Evolutionary conservation across 2,329 filamentous ascomycete genomes (phyloP).

Genomic region (Scedosporium boydii): DNA sequence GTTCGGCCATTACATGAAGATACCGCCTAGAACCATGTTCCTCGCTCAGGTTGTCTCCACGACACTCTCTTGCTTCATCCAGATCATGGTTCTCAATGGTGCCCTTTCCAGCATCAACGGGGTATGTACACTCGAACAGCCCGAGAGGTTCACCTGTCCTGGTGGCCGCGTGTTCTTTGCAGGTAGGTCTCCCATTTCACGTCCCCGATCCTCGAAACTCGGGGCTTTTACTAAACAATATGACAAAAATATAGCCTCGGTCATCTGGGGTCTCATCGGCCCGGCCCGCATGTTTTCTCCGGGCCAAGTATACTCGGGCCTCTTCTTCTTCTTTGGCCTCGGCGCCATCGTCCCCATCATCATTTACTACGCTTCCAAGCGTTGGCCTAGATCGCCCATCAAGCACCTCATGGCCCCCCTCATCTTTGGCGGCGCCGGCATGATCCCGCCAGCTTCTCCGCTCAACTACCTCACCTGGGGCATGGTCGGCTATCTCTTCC

Average conservation of each 20-base stretch:
- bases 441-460: slow-evolving; percentile 58
- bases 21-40: slow-evolving; percentile 58
- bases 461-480: slow-evolving; percentile 70
- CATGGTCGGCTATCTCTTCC: slow-evolving; percentile 60
- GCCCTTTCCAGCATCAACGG: slow-evolving; percentile 51
- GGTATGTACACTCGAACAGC: slow-evolving; percentile 50
- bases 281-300: slow-evolving; percentile 55
- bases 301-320: slow-evolving; percentile 49
- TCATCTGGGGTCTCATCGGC: slow-evolving; percentile 60
- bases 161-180: slow-evolving; percentile 56
- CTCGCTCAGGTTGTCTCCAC: slow-evolving; percentile 56
- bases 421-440: slow-evolving; percentile 50
- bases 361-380: slow-evolving; percentile 39
- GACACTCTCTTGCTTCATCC: slow-evolving; percentile 56
- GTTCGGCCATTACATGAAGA: slow-evolving; percentile 66
- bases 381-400: slow-evolving; percentile 39
- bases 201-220: neutral
- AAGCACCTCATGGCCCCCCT: slow-evolving; percentile 51
- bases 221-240: neutral
- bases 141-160: slow-evolving; percentile 53
- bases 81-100: slow-evolving; percentile 55
- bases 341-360: slow-evolving; percentile 43
- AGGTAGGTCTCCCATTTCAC: slow-evolving; percentile 23
- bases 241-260: slow-evolving; percentile 34
- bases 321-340: slow-evolving; percentile 50